Evolutionary conservation across 169 alveolate genomes (phyloP).

Genomic region (Eimeria necatrix): DNA sequence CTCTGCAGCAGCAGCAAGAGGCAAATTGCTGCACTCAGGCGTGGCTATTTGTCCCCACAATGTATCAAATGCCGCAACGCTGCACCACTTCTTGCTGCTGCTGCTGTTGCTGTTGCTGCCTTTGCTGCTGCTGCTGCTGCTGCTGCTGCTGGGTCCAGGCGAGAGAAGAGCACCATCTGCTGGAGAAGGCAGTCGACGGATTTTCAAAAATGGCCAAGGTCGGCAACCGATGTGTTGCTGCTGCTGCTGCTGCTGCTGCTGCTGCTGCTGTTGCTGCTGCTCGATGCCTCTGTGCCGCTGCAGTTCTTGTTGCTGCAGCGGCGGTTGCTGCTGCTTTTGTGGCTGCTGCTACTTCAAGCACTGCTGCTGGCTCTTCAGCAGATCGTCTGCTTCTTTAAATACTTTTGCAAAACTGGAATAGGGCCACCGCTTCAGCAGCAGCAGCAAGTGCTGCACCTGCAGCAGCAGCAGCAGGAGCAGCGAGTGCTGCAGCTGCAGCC

Average conservation of each 20-base stretch:
- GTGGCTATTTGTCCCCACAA: too few species aligned
- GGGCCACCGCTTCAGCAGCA: neutral
- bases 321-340: neutral
- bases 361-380: neutral
- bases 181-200: neutral
- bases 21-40: too few species aligned
- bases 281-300: too few species aligned
- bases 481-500: neutral
- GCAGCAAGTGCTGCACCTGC: neutral
- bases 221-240: neutral
- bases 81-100: neutral
- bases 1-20: too few species aligned
- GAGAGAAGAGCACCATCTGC: neutral
- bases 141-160: neutral
- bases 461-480: neutral
- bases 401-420: too few species aligned
- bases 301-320: too few species aligned
- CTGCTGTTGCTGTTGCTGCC: constrained; percentile 3
- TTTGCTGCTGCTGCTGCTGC: neutral
- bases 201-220: neutral
- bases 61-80: too few species aligned
- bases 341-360: neutral
- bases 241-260: constrained; percentile 19
- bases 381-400: neutral
- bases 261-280: constrained; percentile 9